Evolutionary conservation across 1,284 basidiomycete species (phyloP).

Genomic region (Microbotryum violaceum): DNA sequence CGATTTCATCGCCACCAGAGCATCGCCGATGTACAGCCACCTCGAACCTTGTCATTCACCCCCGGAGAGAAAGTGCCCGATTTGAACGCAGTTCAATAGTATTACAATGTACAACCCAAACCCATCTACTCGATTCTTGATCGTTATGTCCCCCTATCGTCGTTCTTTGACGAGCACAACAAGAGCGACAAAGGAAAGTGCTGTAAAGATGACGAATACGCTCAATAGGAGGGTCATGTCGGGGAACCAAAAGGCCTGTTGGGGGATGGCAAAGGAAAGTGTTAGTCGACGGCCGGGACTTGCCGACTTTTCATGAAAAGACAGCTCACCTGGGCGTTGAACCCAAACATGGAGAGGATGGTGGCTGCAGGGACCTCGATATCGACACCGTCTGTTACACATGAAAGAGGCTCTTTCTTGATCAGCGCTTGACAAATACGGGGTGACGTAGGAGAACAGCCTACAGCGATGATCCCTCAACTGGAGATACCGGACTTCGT

Average conservation of each 20-base stretch:
- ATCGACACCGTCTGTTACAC: slow-evolving; percentile 68
- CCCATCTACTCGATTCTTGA: slow-evolving; percentile 15
- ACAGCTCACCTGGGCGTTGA: slow-evolving; percentile 62
- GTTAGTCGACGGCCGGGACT: neutral
- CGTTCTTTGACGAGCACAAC: slow-evolving; percentile 86
- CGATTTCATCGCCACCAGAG: too few relatives aligned
- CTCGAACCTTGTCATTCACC: too few relatives aligned
- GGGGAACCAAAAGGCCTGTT: slow-evolving; percentile 89
- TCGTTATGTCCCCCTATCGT: slow-evolving; percentile 51
- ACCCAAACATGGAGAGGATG: slow-evolving; percentile 80
- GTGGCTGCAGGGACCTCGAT: slow-evolving; percentile 89
- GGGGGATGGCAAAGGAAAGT: neutral
- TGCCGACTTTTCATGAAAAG: neutral
- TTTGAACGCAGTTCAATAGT: neutral
- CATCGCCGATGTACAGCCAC: slow-evolving; percentile 43
- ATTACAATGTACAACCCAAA: too few relatives aligned
- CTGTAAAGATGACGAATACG: slow-evolving; percentile 70
- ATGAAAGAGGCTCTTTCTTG: neutral
- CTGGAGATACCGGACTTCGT: slow-evolving; percentile 88
- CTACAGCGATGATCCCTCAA: slow-evolving; percentile 75
- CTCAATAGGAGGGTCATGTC: slow-evolving; percentile 74
- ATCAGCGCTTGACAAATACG: neutral
- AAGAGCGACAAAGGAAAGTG: slow-evolving; percentile 66
- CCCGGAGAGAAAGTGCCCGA: neutral
- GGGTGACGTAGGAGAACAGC: slow-evolving; percentile 29